Conservation (phyloP, 2,329 filamentous ascomycete species). For the Albifimbria verrucaria region DNA sequence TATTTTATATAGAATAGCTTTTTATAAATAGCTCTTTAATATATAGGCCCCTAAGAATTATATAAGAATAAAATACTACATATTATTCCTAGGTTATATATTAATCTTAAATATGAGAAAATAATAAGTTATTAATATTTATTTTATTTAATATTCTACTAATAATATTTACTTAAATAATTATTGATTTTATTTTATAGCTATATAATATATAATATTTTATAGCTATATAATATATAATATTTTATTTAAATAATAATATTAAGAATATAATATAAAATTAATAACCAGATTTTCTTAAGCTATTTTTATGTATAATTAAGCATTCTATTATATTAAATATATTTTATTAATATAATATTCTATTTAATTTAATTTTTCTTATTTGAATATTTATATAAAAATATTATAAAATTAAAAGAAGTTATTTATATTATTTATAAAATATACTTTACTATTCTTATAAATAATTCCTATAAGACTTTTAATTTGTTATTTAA, state of each 20-base stretch:
- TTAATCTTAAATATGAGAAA: not conserved
- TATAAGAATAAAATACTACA: not conserved
- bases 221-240: not conserved
- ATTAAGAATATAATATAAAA: constrained; percentile 2
- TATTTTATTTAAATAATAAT: constrained; percentile 3
- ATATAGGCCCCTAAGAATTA: not conserved
- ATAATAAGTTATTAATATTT: not conserved
- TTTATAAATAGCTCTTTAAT: not conserved
- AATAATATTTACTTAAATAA: not conserved
- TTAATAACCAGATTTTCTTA: not conserved
- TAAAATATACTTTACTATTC: constrained; percentile 3
- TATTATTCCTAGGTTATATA: not conserved
- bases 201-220: not conserved
- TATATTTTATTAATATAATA: not conserved
- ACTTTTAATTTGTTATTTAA: not conserved
- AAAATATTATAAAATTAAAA: constrained; percentile 9
- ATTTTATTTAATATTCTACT: not conserved
- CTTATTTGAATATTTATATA: constrained; percentile 1
- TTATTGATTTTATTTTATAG: not conserved
- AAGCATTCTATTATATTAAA: not conserved
- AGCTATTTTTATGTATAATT: not conserved
- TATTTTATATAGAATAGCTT: not conserved
- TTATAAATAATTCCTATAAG: not conserved
- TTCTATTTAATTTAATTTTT: constrained; percentile 1
- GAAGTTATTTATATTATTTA: constrained; percentile 1